phyloP scores from a whole-genome alignment of 1,284 basidiomycete genomes.

The Irpex sp. region DNA sequence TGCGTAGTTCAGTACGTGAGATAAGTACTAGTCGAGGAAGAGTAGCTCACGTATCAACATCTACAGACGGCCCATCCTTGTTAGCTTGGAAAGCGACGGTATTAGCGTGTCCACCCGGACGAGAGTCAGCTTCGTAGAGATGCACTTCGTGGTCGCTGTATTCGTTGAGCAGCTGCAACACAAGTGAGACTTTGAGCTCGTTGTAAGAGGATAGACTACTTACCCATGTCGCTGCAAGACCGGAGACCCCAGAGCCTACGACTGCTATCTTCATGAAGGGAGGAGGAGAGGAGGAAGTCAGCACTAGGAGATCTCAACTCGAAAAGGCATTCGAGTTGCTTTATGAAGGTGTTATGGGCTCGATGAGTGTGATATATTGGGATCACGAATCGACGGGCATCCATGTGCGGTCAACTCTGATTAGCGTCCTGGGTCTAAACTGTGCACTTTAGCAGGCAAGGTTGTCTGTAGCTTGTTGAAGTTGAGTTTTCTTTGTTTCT shows the following conservation, averaged over 20 bases:
- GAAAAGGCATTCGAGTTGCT: not conserved
- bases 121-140: constrained; percentile 65
- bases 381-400: no score
- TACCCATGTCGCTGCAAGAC: constrained; percentile 76
- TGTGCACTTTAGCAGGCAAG: no score
- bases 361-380: no score
- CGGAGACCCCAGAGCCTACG: constrained; percentile 75
- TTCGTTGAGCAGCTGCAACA: constrained; percentile 62
- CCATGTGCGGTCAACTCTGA: no score
- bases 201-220: constrained; percentile 13
- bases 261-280: constrained; percentile 66
- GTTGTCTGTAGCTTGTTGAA: no score
- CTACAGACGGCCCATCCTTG: constrained; percentile 25
- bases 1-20: not conserved
- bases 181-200: not conserved
- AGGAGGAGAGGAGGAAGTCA: not conserved
- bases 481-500: no score
- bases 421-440: no score
- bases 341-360: no score
- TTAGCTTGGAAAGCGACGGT: constrained; percentile 52
- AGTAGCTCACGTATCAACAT: constrained; percentile 64
- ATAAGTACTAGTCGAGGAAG: not conserved
- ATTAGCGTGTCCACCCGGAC: constrained; percentile 77
- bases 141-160: constrained; percentile 77
- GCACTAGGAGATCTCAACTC: not conserved